phyloP scores from a whole-genome alignment of 805 yeast species.

The Cyberlindnera xylosilytica region DNA sequence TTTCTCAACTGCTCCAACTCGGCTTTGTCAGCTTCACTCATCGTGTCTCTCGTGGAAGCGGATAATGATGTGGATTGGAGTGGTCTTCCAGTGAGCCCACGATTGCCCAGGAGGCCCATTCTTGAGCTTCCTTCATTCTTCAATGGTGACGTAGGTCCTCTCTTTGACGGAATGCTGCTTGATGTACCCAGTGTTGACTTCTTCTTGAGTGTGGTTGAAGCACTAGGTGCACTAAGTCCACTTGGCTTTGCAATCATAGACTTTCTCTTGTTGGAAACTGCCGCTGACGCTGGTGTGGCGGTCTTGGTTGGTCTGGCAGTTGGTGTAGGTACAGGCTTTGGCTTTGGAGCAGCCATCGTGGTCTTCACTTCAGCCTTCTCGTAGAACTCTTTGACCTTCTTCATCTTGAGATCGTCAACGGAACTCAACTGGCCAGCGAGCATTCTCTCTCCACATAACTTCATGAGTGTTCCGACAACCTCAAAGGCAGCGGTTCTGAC shows the following conservation, averaged over 20 bases:
- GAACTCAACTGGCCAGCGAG: constrained; percentile 56
- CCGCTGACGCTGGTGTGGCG: constrained; percentile 5
- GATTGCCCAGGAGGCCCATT: constrained; percentile 17
- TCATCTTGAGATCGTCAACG: constrained; percentile 73
- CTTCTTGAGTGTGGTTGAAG: constrained; percentile 16
- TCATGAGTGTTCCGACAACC: constrained; percentile 77
- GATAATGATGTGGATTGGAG: constrained; percentile 33
- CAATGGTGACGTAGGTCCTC: constrained; percentile 70
- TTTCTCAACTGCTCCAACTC: constrained; percentile 50
- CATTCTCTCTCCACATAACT: constrained; percentile 73
- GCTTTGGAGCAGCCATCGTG: constrained; percentile 27
- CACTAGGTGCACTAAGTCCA: constrained; percentile 7
- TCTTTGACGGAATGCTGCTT: constrained; percentile 54
- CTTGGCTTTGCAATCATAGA: constrained; percentile 16
- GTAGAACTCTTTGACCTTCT: constrained; percentile 59
- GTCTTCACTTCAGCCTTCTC: constrained; percentile 55
- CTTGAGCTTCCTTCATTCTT: constrained; percentile 37
- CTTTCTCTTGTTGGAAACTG: constrained; percentile 11
- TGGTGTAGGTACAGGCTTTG: constrained; percentile 20
- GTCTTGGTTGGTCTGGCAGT: constrained; percentile 21
- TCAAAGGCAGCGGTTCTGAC: constrained; percentile 77
- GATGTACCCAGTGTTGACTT: constrained; percentile 2
- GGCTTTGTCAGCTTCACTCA: constrained; percentile 27
- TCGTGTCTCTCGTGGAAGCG: constrained; percentile 2
- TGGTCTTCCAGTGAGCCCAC: constrained; percentile 43